Evolutionary conservation across 208 protist genomes (phyloP), one percentile per base, ranked within the genome.

Genomic region (Leishmania amazonensis): DNA sequence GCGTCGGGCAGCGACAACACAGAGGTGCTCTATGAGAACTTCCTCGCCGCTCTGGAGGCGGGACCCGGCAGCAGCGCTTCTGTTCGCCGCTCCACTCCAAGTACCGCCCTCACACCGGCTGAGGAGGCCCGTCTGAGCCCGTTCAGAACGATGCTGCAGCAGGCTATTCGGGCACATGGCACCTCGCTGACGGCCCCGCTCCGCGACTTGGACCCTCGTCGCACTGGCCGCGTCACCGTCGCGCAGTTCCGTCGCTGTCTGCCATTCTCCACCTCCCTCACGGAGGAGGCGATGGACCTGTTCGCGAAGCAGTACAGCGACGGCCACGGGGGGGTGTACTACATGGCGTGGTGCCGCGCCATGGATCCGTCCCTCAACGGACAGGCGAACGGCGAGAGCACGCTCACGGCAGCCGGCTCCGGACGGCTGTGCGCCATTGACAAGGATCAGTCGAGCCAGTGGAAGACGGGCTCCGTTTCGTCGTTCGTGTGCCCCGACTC

Each of bases 131-230:
- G 68, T 1, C 73, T 96, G 73, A 45, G 42, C 9, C 65, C 86
- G 3, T 83, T 86, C 40, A 86, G 86, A 51, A 67, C 47, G 53
- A 87, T 87, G 77, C 31, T 97, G 76, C 90, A 85, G 45, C 85
- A 93, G 28, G 76, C 79, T 6, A 85, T 96, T n/a, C 83, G 75
- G 11, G 64, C 86, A 19, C 85, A 88, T 58, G 88, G 93, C 67
- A 80, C 95, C 5, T 75, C 87, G 54, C 47, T 97, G 4, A 81
- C 80, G 31, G 85, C 83, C 5, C 83, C 91, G 35, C 97, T 98
- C 80, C 80, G 89, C 45, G 96, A 97, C 73, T 82, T 97, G 76
- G 96, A 98, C 80, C 81, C 79, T n/a, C 93, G 93, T 51, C 85
- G 80, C 67, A 91, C 87, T 31, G 94, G 94, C 42, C 85, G 87